phyloP scores from a whole-genome alignment of 129 eudicot genomes.

The Flaveria sonorensis region DNA sequence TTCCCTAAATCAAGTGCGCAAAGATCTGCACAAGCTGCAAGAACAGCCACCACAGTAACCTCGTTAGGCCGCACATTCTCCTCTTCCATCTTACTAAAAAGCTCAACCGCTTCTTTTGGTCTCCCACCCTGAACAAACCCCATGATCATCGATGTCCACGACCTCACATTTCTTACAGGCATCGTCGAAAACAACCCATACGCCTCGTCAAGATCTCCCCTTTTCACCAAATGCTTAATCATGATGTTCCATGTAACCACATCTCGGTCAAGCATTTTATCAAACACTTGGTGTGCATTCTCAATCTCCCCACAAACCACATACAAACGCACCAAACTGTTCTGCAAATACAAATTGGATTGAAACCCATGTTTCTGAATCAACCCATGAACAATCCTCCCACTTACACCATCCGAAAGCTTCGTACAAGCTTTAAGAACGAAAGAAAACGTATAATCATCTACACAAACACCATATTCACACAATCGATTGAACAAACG shows the following conservation, averaged over 20 bases:
- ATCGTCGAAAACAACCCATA: conserved; percentile 38
- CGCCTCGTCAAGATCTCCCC: conserved; percentile 45
- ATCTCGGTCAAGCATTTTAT: conserved; percentile 62
- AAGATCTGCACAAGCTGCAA: conserved; percentile 51
- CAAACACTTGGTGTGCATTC: conserved; percentile 53
- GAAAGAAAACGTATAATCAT: conserved; percentile 51
- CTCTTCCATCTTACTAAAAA: conserved; percentile 44
- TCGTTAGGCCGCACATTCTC: conserved; percentile 39
- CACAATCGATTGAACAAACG: conserved; percentile 42
- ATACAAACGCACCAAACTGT: conserved; percentile 52
- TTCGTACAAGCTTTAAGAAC: conserved; percentile 57
- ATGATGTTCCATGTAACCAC: conserved; percentile 72
- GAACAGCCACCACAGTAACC: conserved; percentile 53
- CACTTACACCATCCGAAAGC: conserved; percentile 35
- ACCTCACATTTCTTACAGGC: conserved; percentile 44
- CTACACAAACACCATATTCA: conserved; percentile 31
- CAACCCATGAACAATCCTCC: conserved; percentile 46
- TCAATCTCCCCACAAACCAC: conserved; percentile 40
- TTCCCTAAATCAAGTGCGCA: conserved; percentile 48
- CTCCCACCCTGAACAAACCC: conserved; percentile 47
- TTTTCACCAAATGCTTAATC: conserved; percentile 59
- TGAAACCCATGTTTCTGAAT: conserved; percentile 58
- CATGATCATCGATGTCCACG: conserved; percentile 55
- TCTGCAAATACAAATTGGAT: conserved; percentile 49
- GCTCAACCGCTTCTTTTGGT: conserved; percentile 42